Base-by-base conservation (phyloP, 352 stramenopile species). In the Phytophthora aleatoria region DNA sequence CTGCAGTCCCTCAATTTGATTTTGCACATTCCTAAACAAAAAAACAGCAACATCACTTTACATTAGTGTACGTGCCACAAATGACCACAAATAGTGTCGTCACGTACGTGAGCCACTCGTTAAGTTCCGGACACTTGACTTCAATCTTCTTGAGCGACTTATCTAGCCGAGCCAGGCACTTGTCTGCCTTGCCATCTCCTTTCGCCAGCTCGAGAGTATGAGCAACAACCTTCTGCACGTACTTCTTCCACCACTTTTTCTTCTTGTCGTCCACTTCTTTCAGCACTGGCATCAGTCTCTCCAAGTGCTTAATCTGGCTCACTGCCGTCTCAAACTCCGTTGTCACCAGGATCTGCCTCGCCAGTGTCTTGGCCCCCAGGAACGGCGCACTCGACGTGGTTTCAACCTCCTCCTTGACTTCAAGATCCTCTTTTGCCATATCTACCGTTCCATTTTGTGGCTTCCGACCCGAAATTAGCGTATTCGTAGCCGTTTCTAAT, bases 171-270 rank as follows among this genome's bases (percentile, higher is more conserved):
- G 16, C 1, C n/a, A 53, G 28, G 36, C 10, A 8, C 11, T 27
- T 35, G 3, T 41, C 8, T 24, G 52, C 35, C 27, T 45, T 61
- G 0, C 30, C 20, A 10, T 64, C 31, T 2, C 33, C 39, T 49
- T 33, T 44, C 7, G 67, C 12, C 15, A 74, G 15, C 38, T 50
- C 31, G 3, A 66, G n/a, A 3, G 38, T 42, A 58, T 77, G 65
- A 15, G 24, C 4, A 2, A 63, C 53, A 3, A 57, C 56, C 11
- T 74, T 67, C 15, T 50, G 43, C 27, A 69, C 16, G 38, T 67
- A 30, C 41, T 65, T 77, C 39, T 55, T 72, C 69, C 69, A 77
- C 69, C 65, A 67, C 24, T 54, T 64, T 41, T 50, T 31, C 31
- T 61, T 51, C 38, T 71, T 77, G 12, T 66, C 69, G 8, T 67